Base-by-base conservation (phyloP, 805 yeast species). In the Ogataea nonfermentans region DNA sequence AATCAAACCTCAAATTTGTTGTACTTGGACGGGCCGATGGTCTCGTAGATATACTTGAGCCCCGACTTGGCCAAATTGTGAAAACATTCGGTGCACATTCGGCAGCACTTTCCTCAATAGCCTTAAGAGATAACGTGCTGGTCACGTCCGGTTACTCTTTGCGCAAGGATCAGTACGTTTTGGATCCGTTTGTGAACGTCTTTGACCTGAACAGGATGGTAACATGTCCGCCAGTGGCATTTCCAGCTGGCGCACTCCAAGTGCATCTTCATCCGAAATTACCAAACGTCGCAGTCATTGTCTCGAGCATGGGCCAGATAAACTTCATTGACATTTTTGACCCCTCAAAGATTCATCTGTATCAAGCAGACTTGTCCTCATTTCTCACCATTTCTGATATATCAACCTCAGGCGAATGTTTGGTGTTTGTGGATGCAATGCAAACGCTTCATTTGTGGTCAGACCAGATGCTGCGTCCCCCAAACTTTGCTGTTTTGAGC, bases 181-280 rank as follows among this genome's bases (percentile, higher is more conserved):
- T 78, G 7, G 98, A 93, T 56, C 91, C 95, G 0, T 71, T 91
- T 46, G 89, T 91, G 14, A 81, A 81, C 49, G 79, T 88, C 14
- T 88, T 78, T 59, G 98, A 93, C 59, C 59, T 87, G 22, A 73
- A 95, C 46, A 74, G 79, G 41, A 68, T 85, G 76, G 73, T 76
- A 37, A 73, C 89, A 2, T 62, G 81, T 40, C 69, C 95, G 0
- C 96, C 97, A 3, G 70, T 91, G 6, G 78, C 96, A 4, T 88
- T 89, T 54, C 89, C 93, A 1, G 82, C 89, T 0, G 97, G 97
- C 9, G 96, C 98, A 1, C 73, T 84, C 8, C 84, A 75, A 56
- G 93, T 84, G 1, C 73, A 84, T 34, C 70, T 91, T 46, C 97
- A 91, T 63, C 97, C 98, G 6, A 83, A 84, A 44, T 57, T 89